Base-by-base conservation (phyloP, 202 grass and related monocot genomes). In the Thinopyrum obtusiflorum region DNA sequence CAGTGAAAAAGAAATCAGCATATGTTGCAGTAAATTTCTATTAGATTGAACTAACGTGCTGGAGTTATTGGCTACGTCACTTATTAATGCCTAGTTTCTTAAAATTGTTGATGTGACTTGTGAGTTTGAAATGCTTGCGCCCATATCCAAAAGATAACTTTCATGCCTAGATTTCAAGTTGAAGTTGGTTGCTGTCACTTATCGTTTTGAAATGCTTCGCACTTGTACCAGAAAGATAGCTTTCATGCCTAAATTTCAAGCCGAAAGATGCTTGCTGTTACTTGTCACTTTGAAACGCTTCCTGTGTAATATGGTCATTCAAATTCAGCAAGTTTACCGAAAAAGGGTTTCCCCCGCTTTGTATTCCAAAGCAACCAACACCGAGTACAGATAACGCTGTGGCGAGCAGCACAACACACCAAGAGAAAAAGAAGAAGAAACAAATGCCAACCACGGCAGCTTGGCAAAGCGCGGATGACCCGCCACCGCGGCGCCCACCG, bases 241-340 rank as follows among this genome's bases (percentile, higher is more conserved):
- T 59, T 77, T 36, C 51, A 35, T 61, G 75, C 51, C 20, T 77
- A 59, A 77, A 77, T 77, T 36, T 36, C 53, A 61, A 77, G n/a
- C 53, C 51, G 2, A 7, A 77, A 77, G 20, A 37, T 33, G 74
- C 10, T 77, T 13, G 5, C 17, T 57, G 28, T 76, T 55, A 77
- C 74, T 15, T 23, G 2, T 8, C 29, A 77, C 18, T 77, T 77
- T 77, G 29, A 60, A 77, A 77, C 59, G 20, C 20, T 35, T 24
- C 18, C 11, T 46, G 21, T 47, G 26, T 23, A 46, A 17, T 12
- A 17, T 26, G 21, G 39, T 46, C 6, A 7, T 73, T 23, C 69
- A 73, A 42, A 73, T 46, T 73, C 21, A 71, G 20, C 68, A 14
- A 46, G 42, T n/a, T n/a, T n/a, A n/a, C n/a, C n/a, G n/a, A n/a